A percentile compares a stretch with the other conserved stretches of the same genome.
These are phyloP conservation scores for Byssochlamys sp. DNA, from an alignment of 2,329 filamentous ascomycete genomes.

Conservation along the genomic window DNA sequence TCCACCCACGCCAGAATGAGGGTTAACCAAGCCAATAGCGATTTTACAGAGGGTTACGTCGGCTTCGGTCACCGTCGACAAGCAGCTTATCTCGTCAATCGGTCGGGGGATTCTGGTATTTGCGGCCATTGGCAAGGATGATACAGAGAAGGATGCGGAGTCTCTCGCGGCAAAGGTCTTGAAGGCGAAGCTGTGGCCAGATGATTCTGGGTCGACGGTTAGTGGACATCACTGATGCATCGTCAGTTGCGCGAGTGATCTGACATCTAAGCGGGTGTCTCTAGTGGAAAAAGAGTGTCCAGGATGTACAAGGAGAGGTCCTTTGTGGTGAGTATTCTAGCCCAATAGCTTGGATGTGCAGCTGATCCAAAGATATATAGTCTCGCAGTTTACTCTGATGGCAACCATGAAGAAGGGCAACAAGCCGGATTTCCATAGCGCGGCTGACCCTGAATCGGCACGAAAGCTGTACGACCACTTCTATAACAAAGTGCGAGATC, in stretches of 20 bases:
- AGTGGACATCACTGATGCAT: background rate
- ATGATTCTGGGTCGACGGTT: constrained; percentile 61
- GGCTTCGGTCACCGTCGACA: constrained; percentile 89
- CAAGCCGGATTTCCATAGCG: constrained; percentile 90
- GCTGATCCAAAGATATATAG: constrained; percentile 36
- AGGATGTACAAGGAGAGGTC: constrained; percentile 81
- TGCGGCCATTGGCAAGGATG: constrained; percentile 79
- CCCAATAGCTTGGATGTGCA: background rate
- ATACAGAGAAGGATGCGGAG: constrained; percentile 81
- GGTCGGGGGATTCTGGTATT: constrained; percentile 83
- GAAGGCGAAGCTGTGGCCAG: constrained; percentile 86
- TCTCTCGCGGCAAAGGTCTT: constrained; percentile 74
- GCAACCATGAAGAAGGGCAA: constrained; percentile 91
- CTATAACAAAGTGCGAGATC: constrained; percentile 61
- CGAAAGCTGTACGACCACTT: constrained; percentile 76
- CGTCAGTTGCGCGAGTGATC: background rate
- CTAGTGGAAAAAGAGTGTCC: constrained; percentile 82
- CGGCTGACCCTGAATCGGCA: constrained; percentile 68
- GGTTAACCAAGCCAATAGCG: constrained; percentile 43
- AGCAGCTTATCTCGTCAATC: constrained; percentile 80
- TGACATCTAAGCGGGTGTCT: constrained; percentile 1
- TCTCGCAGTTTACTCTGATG: constrained; percentile 92
- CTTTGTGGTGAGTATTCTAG: constrained; percentile 63
- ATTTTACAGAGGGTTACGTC: constrained; percentile 90
- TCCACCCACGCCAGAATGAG: background rate